phyloP scores from a whole-genome alignment of 352 stramenopile species.

The Pythium inflatum region DNA sequence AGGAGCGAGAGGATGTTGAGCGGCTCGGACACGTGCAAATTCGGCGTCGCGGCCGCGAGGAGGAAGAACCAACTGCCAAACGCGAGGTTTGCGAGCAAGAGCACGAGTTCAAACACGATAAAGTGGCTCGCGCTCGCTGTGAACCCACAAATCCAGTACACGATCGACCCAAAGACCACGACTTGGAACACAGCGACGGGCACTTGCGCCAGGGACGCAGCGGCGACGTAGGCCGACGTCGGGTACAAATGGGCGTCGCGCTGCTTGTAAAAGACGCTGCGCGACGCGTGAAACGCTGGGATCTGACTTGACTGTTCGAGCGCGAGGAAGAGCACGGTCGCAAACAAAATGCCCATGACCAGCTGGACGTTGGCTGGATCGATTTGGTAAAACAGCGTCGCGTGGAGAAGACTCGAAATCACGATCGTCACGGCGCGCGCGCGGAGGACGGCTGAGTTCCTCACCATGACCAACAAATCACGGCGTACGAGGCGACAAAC shows the following conservation, averaged over 20 bases:
- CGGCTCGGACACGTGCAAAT: slow-evolving; percentile 32
- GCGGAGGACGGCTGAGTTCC: slow-evolving; percentile 39
- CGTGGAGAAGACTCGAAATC: slow-evolving; percentile 36
- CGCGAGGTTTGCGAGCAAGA: slow-evolving; percentile 51
- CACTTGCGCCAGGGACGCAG: slow-evolving; percentile 41
- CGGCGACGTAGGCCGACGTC: slow-evolving; percentile 66
- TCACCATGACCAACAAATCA: slow-evolving; percentile 52
- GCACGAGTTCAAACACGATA: slow-evolving; percentile 57
- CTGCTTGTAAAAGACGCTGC: slow-evolving; percentile 73
- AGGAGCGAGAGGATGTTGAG: slow-evolving; percentile 34
- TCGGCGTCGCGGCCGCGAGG: slow-evolving; percentile 27
- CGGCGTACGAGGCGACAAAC: slow-evolving; percentile 28
- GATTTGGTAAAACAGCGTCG: slow-evolving; percentile 32
- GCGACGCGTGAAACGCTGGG: slow-evolving; percentile 56
- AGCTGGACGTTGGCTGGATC: slow-evolving; percentile 30
- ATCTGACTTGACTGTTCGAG: slow-evolving; percentile 56
- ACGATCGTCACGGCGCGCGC: slow-evolving; percentile 35
- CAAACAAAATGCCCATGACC: slow-evolving; percentile 49
- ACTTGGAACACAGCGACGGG: slow-evolving; percentile 45
- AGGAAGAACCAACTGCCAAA: slow-evolving; percentile 40
- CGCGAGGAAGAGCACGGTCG: slow-evolving; percentile 17
- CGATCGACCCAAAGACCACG: slow-evolving; percentile 46
- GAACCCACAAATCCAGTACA: slow-evolving; percentile 69
- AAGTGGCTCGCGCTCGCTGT: slow-evolving; percentile 40
- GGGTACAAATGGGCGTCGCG: slow-evolving; percentile 69